Base-by-base conservation (phyloP, 2,329 filamentous ascomycete species). In the Cladosporium sp. region DNA sequence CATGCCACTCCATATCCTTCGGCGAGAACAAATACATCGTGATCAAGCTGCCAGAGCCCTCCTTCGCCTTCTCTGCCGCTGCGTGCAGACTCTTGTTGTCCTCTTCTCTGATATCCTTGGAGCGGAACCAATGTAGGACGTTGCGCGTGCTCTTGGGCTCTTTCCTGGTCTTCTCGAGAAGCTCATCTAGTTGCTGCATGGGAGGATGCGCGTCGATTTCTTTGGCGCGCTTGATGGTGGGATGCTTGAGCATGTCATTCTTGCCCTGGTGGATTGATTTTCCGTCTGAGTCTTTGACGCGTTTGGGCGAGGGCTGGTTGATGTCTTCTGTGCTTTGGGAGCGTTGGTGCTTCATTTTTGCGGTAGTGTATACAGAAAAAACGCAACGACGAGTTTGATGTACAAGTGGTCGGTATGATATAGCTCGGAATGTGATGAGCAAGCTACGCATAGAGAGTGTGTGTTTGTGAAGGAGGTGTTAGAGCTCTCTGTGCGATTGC, bases 61-160 rank as follows among this genome's bases (percentile, higher is more conserved):
- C 79, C 67, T 81, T 78, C 0, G 81, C 81, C 49, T 82, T 79
- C 58, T 79, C 70, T 0, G 80, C 79, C 5, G 82, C 82, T 48
- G 81, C 77, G 49, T 82, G 73, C 11, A 84, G 72, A 6, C 75
- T 80, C n/a, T 75, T 79, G 65, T 84, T 84, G 67, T 84, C 83
- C 56, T 84, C 79, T 54, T 81, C 79, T 25, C 83, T 77, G 8
- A 84, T 70, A 63, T 84, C 83, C 67, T 83, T 83, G 65, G 78
- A 79, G n/a, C 81, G 79, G 68, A 84, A 84, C 83, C 82, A 84
- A 66, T 84, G 81, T 5, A 80, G 73, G 0, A 84, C 78, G 65
- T 77, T 80, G n/a, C 72, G 74, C 7, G 60, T 63, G 6, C 78
- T 76, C 7, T 78, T 72, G 23, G 76, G 74, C 13, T 76, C 72